Evolutionary conservation across 495 filamentous ascomycete species (phyloP).

Genomic region (Penicillium flavigenum): DNA sequence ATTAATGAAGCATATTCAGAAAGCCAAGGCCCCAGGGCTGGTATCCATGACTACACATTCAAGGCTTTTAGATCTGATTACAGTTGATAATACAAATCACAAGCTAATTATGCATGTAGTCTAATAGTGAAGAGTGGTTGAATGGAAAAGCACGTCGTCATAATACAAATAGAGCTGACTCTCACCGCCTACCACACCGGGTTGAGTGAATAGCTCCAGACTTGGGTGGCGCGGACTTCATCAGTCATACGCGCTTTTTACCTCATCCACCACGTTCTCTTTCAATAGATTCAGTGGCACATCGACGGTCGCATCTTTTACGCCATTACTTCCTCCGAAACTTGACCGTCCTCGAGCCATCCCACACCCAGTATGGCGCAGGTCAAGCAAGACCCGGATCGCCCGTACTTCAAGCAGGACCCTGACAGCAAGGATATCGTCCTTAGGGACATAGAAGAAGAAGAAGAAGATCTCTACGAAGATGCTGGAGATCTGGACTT

Average conservation of each 20-base stretch:
- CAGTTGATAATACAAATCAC: neutral
- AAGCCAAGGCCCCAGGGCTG: too few relatives aligned
- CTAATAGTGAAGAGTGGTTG: neutral
- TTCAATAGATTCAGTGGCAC: neutral
- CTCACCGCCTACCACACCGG: slow-evolving; percentile 13
- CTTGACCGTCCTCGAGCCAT: neutral
- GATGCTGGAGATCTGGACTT: slow-evolving; percentile 87
- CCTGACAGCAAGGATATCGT: slow-evolving; percentile 57
- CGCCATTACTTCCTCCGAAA: too few relatives aligned
- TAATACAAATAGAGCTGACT: neutral
- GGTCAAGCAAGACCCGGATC: slow-evolving; percentile 28
- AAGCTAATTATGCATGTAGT: neutral
- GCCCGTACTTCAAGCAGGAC: slow-evolving; percentile 39
- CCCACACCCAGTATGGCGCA: slow-evolving; percentile 29
- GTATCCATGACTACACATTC: too few relatives aligned
- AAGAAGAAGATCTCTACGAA: slow-evolving; percentile 79
- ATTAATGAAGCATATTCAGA: too few relatives aligned
- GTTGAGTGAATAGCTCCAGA: slow-evolving; percentile 5
- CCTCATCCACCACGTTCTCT: neutral
- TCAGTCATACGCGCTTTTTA: neutral
- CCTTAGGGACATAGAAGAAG: slow-evolving; percentile 61
- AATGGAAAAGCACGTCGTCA: neutral
- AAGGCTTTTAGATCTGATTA: neutral
- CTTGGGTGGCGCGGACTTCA: slow-evolving; percentile 11
- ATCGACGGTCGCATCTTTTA: slow-evolving; percentile 1